Conservation (phyloP, 305 asterid genomes). For the Plantago lanceolata region DNA sequence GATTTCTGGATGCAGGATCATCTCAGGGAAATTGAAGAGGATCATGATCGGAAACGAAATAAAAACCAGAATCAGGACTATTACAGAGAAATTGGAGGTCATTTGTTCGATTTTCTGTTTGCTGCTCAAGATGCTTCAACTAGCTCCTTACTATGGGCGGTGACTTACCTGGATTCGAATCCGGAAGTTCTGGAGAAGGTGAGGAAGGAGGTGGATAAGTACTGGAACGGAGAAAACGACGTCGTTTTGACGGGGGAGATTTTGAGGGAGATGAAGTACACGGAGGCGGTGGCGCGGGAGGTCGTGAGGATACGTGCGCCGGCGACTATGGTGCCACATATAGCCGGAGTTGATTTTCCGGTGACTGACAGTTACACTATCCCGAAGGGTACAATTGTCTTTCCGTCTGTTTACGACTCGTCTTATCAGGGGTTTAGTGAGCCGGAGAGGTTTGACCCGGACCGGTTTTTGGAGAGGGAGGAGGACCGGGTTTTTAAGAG, state of each 20-base stretch:
- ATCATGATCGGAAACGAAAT: too few relatives aligned
- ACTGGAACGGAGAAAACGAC: slow-evolving; percentile 45
- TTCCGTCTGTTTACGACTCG: slow-evolving; percentile 69
- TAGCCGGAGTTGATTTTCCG: slow-evolving; percentile 56
- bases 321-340: slow-evolving; percentile 77
- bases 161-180: slow-evolving; percentile 47
- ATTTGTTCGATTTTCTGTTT: slow-evolving; percentile 59
- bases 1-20: slow-evolving; percentile 57
- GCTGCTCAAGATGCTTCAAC: slow-evolving; percentile 84
- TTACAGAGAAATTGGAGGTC: slow-evolving; percentile 42
- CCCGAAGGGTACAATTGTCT: slow-evolving; percentile 68
- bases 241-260: slow-evolving; percentile 37
- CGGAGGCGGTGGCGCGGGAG: slow-evolving; percentile 82
- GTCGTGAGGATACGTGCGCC: slow-evolving; percentile 63
- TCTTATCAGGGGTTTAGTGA: slow-evolving; percentile 67
- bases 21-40: slow-evolving; percentile 34
- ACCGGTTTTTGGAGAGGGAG: slow-evolving; percentile 55
- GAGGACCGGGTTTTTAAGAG: slow-evolving; percentile 58
- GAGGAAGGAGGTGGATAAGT: slow-evolving; percentile 38
- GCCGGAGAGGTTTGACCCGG: slow-evolving; percentile 71
- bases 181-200: slow-evolving; percentile 42
- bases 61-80: slow-evolving; percentile 21
- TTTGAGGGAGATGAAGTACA: slow-evolving; percentile 62
- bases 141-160: slow-evolving; percentile 65
- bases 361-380: slow-evolving; percentile 50